phyloP scores from a whole-genome alignment of 306 rosid species.

The Astragalus glycyphyllos region DNA sequence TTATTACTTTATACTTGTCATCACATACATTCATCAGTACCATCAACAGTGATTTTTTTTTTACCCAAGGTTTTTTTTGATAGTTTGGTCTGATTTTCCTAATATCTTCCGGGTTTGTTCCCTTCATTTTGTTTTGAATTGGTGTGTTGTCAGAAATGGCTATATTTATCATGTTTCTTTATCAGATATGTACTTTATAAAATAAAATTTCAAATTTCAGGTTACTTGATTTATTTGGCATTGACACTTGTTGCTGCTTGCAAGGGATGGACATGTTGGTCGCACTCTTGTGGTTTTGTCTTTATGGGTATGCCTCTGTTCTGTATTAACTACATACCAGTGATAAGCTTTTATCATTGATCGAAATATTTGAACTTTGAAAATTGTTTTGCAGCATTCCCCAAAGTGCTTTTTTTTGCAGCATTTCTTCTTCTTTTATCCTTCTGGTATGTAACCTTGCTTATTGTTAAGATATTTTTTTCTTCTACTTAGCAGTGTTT shows the following conservation, averaged over 20 bases:
- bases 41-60: slow-evolving; percentile 3
- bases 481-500: slow-evolving; percentile 16
- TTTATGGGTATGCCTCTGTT: slow-evolving; percentile 77
- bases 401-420: slow-evolving; percentile 84
- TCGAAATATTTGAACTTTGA: slow-evolving; percentile 47
- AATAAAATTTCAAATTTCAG: slow-evolving; percentile 56
- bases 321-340: slow-evolving; percentile 28
- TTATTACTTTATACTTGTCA: not conserved
- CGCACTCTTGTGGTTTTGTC: slow-evolving; percentile 81
- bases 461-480: slow-evolving; percentile 39
- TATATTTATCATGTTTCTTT: slow-evolving; percentile 10
- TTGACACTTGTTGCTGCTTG: slow-evolving; percentile 74
- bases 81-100: slow-evolving; percentile 5
- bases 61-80: not conserved
- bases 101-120: not conserved
- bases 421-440: slow-evolving; percentile 97
- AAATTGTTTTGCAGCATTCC: slow-evolving; percentile 85
- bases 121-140: slow-evolving; percentile 1
- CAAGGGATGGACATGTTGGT: slow-evolving; percentile 87
- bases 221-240: slow-evolving; percentile 70
- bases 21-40: slow-evolving; percentile 9
- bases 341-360: slow-evolving; percentile 18
- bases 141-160: slow-evolving; percentile 11
- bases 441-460: slow-evolving; percentile 78
- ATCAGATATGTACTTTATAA: slow-evolving; percentile 21